phyloP scores from a whole-genome alignment of 352 stramenopile species.

The Globisporangium paddicum region DNA sequence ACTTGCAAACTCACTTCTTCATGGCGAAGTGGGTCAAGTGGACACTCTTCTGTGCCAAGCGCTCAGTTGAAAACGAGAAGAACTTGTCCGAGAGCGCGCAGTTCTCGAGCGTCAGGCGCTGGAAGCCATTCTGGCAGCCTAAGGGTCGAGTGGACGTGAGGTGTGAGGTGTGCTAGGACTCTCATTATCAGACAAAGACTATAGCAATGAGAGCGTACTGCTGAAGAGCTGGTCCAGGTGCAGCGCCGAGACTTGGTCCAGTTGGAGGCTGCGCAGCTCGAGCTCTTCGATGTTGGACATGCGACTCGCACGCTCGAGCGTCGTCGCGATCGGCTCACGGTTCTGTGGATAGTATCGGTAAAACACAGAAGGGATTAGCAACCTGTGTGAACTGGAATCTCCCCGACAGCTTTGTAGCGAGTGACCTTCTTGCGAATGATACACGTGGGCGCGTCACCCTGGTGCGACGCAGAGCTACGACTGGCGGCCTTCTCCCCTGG shows the following conservation, averaged over 20 bases:
- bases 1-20: conserved; percentile 16
- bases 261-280: conserved; percentile 22
- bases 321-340: conserved; percentile 1
- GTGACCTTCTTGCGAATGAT: conserved; percentile 5
- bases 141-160: not conserved
- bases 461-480: not conserved
- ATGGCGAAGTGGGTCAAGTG: conserved; percentile 23
- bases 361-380: too few relatives aligned
- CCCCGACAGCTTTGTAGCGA: not conserved
- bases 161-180: not conserved
- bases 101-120: conserved; percentile 31
- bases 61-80: conserved; percentile 22
- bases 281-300: conserved; percentile 19
- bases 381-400: too few relatives aligned
- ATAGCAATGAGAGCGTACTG: conserved; percentile 4
- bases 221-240: conserved; percentile 28
- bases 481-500: not conserved
- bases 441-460: conserved; percentile 3
- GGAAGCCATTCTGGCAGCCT: conserved; percentile 18
- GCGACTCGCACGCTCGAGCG: conserved; percentile 2
- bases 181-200: too few relatives aligned
- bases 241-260: conserved; percentile 19
- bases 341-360: too few relatives aligned
- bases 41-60: conserved; percentile 18
- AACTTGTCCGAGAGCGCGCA: conserved; percentile 39